These are phyloP conservation scores for Dictyostelium brefeldianum DNA, from an alignment of 78 protist genomes.

Conservation along the genomic window DNA sequence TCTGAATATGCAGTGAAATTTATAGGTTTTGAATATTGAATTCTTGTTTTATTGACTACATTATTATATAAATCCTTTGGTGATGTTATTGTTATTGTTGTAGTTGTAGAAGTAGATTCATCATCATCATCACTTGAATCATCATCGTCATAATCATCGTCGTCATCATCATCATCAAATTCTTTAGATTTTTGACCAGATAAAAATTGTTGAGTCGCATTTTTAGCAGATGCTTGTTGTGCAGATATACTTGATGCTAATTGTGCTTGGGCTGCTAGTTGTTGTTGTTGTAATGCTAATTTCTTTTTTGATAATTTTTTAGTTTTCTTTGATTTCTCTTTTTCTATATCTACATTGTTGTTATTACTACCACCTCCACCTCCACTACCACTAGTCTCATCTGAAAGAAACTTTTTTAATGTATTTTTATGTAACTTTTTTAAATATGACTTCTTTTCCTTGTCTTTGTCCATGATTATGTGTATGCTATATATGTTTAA, in stretches of 20 bases:
- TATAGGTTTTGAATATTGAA: background rate
- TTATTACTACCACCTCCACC: background rate
- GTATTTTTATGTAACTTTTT: slow-evolving; percentile 63
- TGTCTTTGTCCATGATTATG: slow-evolving; percentile 23
- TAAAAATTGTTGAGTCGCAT: background rate
- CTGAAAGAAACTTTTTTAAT: slow-evolving; percentile 51
- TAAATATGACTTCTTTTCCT: slow-evolving; percentile 36
- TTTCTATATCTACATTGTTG: background rate
- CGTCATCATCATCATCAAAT: slow-evolving; percentile 35
- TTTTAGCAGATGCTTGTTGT: background rate
- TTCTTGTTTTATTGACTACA: slow-evolving; percentile 13
- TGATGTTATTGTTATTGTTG: slow-evolving; percentile 19
- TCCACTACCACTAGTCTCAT: background rate
- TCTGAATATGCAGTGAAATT: slow-evolving; percentile 26
- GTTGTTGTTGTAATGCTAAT: slow-evolving; percentile 42
- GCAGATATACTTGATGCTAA: background rate
- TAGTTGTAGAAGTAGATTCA: background rate
- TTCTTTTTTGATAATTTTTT: slow-evolving; percentile 38
- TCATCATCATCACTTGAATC: slow-evolving; percentile 42
- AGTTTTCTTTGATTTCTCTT: slow-evolving; percentile 7
- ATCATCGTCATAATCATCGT: slow-evolving; percentile 39
- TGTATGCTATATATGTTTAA: background rate
- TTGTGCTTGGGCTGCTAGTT: background rate
- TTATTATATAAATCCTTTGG: slow-evolving; percentile 38
- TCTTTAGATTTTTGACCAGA: background rate